phyloP scores from a whole-genome alignment of 2,329 filamentous ascomycete genomes.

The Trichoderma asperellum region DNA sequence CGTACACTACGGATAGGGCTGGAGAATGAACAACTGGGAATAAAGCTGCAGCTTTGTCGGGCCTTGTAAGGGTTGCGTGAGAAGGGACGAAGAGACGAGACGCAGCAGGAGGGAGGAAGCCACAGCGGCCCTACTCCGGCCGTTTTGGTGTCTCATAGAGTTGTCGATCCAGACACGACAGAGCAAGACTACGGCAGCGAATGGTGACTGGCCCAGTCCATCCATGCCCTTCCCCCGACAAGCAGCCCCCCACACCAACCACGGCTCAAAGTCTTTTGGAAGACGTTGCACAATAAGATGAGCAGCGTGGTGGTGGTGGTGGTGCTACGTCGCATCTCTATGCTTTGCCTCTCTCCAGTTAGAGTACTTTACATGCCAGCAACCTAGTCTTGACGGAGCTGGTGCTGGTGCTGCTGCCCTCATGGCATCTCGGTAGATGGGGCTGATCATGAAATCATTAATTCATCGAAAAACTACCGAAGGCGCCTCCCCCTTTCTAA shows the following conservation, averaged over 20 bases:
- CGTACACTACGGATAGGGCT: constrained; percentile 24
- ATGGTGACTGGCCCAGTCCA: constrained; percentile 17
- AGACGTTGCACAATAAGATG: constrained; percentile 17
- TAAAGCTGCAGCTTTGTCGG: neutral
- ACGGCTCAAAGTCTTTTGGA: constrained; percentile 3
- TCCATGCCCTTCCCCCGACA: constrained; percentile 20
- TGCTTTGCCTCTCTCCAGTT: constrained; percentile 23
- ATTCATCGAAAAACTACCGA: constrained; percentile 22
- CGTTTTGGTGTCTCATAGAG: constrained; percentile 38
- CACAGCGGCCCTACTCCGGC: constrained; percentile 40
- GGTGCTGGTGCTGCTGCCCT: constrained; percentile 3
- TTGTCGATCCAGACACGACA: constrained; percentile 36
- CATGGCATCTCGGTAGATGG: constrained; percentile 17
- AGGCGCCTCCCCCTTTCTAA: neutral
- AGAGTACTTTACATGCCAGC: neutral
- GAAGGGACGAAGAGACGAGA: constrained; percentile 2
- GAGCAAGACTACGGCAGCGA: constrained; percentile 15
- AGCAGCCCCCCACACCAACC: constrained; percentile 24
- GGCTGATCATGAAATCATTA: constrained; percentile 24
- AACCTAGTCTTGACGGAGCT: neutral
- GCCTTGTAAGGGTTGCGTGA: constrained; percentile 5
- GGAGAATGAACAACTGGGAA: constrained; percentile 4
- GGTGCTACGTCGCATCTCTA: constrained; percentile 16
- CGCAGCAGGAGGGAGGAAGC: constrained; percentile 24
- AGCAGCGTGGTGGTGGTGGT: neutral